These are phyloP conservation scores for Arxiozyma heterogenica DNA, from an alignment of 1,139 yeast species.

Conservation along the genomic window DNA sequence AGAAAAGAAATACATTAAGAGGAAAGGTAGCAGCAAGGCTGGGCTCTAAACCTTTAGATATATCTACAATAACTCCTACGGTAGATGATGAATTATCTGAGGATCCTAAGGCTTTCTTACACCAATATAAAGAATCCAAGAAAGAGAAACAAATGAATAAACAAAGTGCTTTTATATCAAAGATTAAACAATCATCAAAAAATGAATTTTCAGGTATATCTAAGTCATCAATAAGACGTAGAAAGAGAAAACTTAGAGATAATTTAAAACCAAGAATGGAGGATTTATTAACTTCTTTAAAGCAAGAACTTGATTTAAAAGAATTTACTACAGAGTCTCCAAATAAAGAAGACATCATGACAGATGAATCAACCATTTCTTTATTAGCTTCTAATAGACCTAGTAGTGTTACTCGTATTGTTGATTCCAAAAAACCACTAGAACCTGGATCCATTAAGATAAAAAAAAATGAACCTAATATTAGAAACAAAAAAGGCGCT, in stretches of 20 bases:
- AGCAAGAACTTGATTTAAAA: constrained; percentile 29
- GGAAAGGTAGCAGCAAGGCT: constrained; percentile 32
- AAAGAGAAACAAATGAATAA: constrained; percentile 42
- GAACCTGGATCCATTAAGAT: constrained; percentile 22
- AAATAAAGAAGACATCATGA: constrained; percentile 5
- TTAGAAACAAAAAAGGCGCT: constrained; percentile 49
- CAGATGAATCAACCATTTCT: not conserved
- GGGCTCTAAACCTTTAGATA: constrained; percentile 8
- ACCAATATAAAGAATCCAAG: constrained; percentile 45
- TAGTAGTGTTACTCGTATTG: constrained; percentile 16
- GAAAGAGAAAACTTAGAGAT: constrained; percentile 55
- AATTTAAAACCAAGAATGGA: constrained; percentile 57
- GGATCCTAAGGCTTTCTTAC: constrained; percentile 45
- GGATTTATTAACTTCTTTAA: constrained; percentile 49
- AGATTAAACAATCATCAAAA: constrained; percentile 32
- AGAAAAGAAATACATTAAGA: constrained; percentile 41
- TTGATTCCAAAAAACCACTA: constrained; percentile 11
- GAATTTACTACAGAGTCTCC: constrained; percentile 10
- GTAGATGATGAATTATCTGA: constrained; percentile 13
- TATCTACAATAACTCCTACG: constrained; percentile 5
- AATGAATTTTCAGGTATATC: constrained; percentile 38
- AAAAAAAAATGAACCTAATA: constrained; percentile 50
- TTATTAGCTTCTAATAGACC: not conserved
- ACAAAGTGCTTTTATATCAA: constrained; percentile 28
- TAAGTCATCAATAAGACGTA: constrained; percentile 55